These are phyloP conservation scores for Gracilariopsis chorda DNA, from an alignment of 23 red algal species.

Conservation along the genomic window DNA sequence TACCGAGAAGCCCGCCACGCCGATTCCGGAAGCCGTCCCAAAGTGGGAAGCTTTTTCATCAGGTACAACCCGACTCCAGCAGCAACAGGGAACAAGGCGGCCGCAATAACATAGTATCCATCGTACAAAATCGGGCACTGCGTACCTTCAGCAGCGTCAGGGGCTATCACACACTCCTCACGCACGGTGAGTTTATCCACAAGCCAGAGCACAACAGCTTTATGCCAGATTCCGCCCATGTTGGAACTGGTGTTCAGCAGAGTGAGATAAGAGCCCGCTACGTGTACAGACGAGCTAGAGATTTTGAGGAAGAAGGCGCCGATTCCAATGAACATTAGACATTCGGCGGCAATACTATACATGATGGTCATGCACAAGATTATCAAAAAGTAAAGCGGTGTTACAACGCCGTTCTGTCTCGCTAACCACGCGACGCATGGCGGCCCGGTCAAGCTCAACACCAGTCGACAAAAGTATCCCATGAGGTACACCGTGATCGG, in stretches of 20 bases:
- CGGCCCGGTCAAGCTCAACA: constrained; percentile 54
- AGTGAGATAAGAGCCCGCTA: constrained; percentile 93
- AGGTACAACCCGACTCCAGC: constrained; percentile 5
- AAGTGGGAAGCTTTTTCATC: neutral
- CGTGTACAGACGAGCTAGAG: constrained; percentile 49
- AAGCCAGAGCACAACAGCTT: constrained; percentile 64
- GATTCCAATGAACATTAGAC: constrained; percentile 93
- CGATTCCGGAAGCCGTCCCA: constrained; percentile 22
- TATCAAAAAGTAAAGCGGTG: constrained; percentile 19
- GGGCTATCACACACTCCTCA: neutral
- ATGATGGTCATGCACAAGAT: constrained; percentile 59
- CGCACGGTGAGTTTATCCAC: constrained; percentile 73
- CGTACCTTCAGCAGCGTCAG: neutral
- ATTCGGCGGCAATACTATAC: constrained; percentile 80
- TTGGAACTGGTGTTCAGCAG: constrained; percentile 92
- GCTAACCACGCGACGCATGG: neutral
- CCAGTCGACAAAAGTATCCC: constrained; percentile 56
- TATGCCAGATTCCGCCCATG: constrained; percentile 95
- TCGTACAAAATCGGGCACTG: constrained; percentile 30
- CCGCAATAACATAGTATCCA: constrained; percentile 49
- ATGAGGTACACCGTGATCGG: constrained; percentile 46
- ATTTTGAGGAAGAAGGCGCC: constrained; percentile 92
- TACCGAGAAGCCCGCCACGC: constrained; percentile 37
- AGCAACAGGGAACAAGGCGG: constrained; percentile 25
- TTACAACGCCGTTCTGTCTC: neutral